Base-by-base conservation (phyloP, 768 basidiomycete species). In the Pisolithus sp. region DNA sequence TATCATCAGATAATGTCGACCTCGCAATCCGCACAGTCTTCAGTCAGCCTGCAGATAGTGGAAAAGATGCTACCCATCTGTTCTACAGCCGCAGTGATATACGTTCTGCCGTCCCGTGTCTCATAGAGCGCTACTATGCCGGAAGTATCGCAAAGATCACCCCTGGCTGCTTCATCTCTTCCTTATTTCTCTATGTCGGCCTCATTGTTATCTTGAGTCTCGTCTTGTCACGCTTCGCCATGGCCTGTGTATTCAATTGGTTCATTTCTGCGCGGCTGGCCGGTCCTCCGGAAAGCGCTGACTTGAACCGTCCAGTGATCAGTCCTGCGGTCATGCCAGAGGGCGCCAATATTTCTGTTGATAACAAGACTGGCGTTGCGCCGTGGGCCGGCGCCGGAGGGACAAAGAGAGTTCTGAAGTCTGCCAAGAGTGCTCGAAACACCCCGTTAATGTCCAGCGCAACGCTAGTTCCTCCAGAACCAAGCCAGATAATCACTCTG, bases 171-270 rank as follows among this genome's bases (percentile, higher is more conserved):
- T 94, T 97, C 69, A 82, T 93, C 37, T 86, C 93, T 30, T 78
- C 82, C 43, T 75, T 98, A 24, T 82, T 98, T 66, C 84, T 98
- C 48, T 99, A 96, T 66, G 72, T 84, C 24, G 90, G 92, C 51
- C 79, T 99, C 52, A 80, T 92, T 67, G 83, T 98, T 71, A 93
- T 99, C 63, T 81, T 98, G 50, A 80, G 80, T 26, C 82, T 99
- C 53, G 89, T 99, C 30, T 69, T 97, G 55, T 83, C 91, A 30
- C 89, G 96, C 34, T 99, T 98, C 71, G 68, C 77, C 60, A 97
- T 99, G 95, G 96, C 96, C 0, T 91, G 91, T 67, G 68, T 95
- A 39, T 99, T 98, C 78, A 93, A 83, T 61, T 99, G 96, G 96
- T 95, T 91, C 74, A 72, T 98, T 46, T 94, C 93, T 9, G 80